Conservation (phyloP, 306 rosid species). For the Medicago arabica region DNA sequence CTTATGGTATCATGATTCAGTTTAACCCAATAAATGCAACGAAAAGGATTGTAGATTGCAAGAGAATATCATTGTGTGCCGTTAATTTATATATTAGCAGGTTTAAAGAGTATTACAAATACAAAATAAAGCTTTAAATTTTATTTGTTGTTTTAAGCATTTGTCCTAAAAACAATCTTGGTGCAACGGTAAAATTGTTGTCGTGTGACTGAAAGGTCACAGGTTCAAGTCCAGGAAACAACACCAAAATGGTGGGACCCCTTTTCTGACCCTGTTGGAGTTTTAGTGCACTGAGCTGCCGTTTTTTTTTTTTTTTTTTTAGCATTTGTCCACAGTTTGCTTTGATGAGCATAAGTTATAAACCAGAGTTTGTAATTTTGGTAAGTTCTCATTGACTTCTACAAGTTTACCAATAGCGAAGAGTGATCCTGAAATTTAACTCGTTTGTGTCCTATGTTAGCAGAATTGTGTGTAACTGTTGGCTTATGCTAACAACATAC, state of each 20-base stretch:
- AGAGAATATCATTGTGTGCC: slow-evolving; percentile 15
- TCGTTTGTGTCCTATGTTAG: not conserved
- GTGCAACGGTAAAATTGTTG: no score
- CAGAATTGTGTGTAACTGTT: not conserved
- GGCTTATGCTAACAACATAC: not conserved
- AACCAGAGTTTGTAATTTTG: slow-evolving; percentile 1
- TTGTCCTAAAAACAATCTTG: not conserved
- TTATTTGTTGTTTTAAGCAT: slow-evolving; percentile 7
- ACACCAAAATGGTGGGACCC: no score
- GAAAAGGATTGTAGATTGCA: slow-evolving; percentile 8
- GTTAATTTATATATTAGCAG: not conserved
- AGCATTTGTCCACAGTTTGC: not conserved
- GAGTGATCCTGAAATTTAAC: slow-evolving; percentile 2
- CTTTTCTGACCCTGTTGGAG: no score
- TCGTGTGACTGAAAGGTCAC: no score
- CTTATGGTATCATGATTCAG: not conserved
- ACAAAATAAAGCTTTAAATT: not conserved
- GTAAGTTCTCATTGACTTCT: not conserved
- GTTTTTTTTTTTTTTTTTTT: not conserved
- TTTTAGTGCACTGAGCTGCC: no score
- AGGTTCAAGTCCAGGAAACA: no score
- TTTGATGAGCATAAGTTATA: slow-evolving; percentile 9
- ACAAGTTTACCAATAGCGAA: not conserved
- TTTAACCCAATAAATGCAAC: slow-evolving; percentile 24
- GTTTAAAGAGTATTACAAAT: slow-evolving; percentile 17